These are phyloP conservation scores for Mycena belliarum DNA, from an alignment of 768 basidiomycete genomes.

Conservation along the genomic window DNA sequence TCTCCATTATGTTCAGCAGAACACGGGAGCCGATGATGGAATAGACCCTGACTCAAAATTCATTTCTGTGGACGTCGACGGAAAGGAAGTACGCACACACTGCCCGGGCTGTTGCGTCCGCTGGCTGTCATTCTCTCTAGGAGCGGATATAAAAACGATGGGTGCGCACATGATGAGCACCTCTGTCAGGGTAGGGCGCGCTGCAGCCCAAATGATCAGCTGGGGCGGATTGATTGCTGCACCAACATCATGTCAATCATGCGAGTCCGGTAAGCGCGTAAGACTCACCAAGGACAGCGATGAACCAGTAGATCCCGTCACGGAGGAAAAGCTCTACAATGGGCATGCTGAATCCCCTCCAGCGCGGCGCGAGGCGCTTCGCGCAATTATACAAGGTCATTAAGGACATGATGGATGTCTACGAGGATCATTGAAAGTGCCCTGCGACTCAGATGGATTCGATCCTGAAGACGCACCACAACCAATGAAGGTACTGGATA, in stretches of 20 bases:
- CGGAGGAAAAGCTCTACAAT: conserved; percentile 9
- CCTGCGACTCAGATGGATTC: neutral
- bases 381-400: conserved; percentile 11
- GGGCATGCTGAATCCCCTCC: conserved; percentile 4
- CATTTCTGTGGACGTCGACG: too few species aligned
- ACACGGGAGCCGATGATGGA: conserved; percentile 16
- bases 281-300: conserved; percentile 7
- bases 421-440: neutral
- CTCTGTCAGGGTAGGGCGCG: neutral
- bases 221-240: conserved; percentile 10
- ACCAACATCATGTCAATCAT: neutral
- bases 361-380: neutral
- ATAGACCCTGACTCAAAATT: too few species aligned
- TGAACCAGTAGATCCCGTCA: conserved; percentile 14
- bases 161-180: conserved; percentile 5
- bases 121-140: neutral
- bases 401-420: conserved; percentile 12
- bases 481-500: conserved; percentile 8
- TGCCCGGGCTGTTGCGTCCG: conserved; percentile 5
- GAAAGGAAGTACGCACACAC: too few species aligned
- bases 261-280: neutral
- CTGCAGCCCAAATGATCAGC: conserved; percentile 5
- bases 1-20: conserved; percentile 16
- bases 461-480: neutral
- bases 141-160: neutral